These are phyloP conservation scores for Linum lewisii DNA, from an alignment of 345 rosid genomes.

Conservation along the genomic window DNA sequence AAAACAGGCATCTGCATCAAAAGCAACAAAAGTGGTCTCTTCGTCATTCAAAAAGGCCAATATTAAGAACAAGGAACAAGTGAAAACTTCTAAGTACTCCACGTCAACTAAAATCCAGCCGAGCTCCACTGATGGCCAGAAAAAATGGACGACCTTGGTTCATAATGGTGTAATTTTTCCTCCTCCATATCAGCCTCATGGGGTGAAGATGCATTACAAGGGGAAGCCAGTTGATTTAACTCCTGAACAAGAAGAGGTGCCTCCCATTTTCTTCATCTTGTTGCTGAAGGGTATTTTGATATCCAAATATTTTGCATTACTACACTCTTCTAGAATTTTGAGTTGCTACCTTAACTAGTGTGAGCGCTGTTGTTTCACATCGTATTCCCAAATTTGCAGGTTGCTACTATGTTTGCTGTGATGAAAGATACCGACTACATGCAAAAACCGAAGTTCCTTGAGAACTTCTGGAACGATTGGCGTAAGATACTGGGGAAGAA, in stretches of 20 bases:
- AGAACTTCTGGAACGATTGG: conserved; percentile 97
- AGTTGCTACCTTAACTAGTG: conserved; percentile 3
- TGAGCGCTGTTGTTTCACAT: conserved; percentile 1
- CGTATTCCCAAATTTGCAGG: conserved; percentile 46
- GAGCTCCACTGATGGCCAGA: conserved; percentile 87
- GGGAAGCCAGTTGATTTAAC: conserved; percentile 74
- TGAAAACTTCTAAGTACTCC: conserved; percentile 48
- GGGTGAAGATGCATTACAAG: conserved; percentile 75
- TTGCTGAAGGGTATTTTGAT: too few relatives aligned
- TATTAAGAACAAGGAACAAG: conserved; percentile 47
- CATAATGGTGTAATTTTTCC: conserved; percentile 97
- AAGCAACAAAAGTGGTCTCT: conserved; percentile 39
- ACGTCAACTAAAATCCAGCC: conserved; percentile 62
- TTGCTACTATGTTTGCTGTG: conserved; percentile 93
- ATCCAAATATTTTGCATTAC: too few relatives aligned
- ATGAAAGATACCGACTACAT: conserved; percentile 93
- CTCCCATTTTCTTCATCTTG: not conserved
- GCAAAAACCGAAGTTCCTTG: conserved; percentile 63
- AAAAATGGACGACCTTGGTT: conserved; percentile 91
- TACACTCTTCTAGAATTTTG: not conserved
- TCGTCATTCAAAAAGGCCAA: conserved; percentile 38
- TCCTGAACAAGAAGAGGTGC: conserved; percentile 83
- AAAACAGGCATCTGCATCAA: conserved; percentile 38
- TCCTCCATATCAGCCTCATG: conserved; percentile 80
- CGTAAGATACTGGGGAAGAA: conserved; percentile 66